Evolutionary conservation across 2,329 filamentous ascomycete species (phyloP).

Genomic region (Trichoderma pleuroti): DNA sequence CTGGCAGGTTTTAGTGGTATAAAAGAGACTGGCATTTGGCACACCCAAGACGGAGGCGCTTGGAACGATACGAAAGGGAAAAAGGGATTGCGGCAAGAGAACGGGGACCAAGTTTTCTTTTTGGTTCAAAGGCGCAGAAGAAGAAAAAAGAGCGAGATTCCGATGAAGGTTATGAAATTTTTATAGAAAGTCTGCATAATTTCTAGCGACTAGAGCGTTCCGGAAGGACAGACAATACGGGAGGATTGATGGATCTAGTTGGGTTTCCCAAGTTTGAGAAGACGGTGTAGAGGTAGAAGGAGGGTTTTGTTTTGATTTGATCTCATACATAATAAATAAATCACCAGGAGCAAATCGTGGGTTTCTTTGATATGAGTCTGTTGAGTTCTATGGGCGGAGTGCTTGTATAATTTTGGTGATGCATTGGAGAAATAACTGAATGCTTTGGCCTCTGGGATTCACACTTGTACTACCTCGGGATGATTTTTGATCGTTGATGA

Average conservation of each 20-base stretch:
- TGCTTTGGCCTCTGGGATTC: neutral
- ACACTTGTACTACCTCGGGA: neutral
- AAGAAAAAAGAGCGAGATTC: neutral
- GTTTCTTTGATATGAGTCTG: neutral
- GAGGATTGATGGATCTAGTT: neutral
- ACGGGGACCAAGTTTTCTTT: neutral
- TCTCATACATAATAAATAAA: neutral
- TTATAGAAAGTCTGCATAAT: conserved; percentile 3
- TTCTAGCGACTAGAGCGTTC: conserved; percentile 3
- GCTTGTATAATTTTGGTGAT: neutral
- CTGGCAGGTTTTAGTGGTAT: neutral
- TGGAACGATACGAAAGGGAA: neutral
- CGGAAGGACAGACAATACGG: neutral
- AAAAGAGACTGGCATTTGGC: neutral
- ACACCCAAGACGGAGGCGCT: neutral
- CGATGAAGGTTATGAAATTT: conserved; percentile 3
- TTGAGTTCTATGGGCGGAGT: neutral
- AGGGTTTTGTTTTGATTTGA: neutral
- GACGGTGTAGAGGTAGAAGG: conserved; percentile 10
- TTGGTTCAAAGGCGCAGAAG: conserved; percentile 8
- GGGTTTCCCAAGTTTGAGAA: neutral
- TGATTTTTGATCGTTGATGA: neutral
- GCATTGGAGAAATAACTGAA: neutral
- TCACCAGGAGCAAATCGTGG: neutral
- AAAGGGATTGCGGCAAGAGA: neutral